Conservation (phyloP, 2,329 filamentous ascomycete genomes). For the Akanthomyces lecanii region DNA sequence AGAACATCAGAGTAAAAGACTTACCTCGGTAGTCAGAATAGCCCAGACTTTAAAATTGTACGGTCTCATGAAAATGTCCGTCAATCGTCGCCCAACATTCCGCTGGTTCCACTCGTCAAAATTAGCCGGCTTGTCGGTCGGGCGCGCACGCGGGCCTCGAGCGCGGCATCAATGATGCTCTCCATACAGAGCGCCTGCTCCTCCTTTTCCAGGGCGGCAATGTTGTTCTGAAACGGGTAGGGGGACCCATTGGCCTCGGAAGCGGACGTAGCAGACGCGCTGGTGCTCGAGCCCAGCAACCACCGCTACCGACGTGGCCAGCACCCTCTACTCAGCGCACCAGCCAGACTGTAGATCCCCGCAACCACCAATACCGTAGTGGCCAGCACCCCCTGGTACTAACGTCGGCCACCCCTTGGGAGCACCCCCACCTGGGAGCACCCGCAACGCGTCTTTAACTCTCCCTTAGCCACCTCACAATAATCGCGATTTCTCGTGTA, state of each 20-base stretch:
- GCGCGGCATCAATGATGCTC: constrained; percentile 81
- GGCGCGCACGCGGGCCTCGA: constrained; percentile 73
- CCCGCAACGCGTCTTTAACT: too few species aligned
- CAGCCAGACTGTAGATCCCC: too few species aligned
- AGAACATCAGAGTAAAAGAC: too few species aligned
- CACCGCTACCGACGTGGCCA: too few species aligned
- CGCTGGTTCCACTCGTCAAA: constrained; percentile 94
- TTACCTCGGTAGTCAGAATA: constrained; percentile 82
- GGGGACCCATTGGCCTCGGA: constrained; percentile 84
- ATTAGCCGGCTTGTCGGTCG: constrained; percentile 79
- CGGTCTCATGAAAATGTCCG: constrained; percentile 88
- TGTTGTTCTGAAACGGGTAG: constrained; percentile 98
- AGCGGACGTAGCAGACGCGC: constrained; percentile 91
- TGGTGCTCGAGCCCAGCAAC: constrained; percentile 92
- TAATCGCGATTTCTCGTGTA: background rate
- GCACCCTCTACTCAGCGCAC: too few species aligned
- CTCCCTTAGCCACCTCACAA: too few species aligned
- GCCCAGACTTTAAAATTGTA: constrained; percentile 99
- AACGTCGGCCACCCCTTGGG: constrained; percentile 50
- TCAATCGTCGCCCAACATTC: constrained; percentile 77
- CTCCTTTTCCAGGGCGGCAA: constrained; percentile 87
- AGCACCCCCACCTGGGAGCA: too few species aligned
- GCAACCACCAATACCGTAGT: too few species aligned
- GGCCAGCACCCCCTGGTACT: too few species aligned
- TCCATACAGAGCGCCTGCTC: constrained; percentile 86